Percentiles rank a stretch among this genome's conserved stretches.
These are phyloP conservation scores for Intubia oerlemansii DNA, from an alignment of 2,329 filamentous ascomycete species.

Conservation along the genomic window DNA sequence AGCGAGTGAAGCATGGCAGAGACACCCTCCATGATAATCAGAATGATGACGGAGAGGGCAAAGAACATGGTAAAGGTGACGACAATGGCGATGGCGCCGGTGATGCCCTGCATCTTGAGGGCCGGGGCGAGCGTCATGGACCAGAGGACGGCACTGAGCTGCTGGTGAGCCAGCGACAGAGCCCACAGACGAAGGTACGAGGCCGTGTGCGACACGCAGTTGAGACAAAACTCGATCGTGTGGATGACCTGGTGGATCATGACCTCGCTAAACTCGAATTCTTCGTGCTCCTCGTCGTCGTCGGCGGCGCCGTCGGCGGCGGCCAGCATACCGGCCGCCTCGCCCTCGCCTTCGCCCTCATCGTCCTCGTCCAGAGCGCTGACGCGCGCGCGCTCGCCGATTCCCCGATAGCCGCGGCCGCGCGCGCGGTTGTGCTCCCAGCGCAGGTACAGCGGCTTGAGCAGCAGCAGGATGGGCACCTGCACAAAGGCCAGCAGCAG, in stretches of 20 bases:
- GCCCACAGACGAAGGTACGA: slow-evolving; percentile 98
- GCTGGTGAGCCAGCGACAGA: slow-evolving; percentile 88
- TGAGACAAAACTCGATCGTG: slow-evolving; percentile 97
- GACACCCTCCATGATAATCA: slow-evolving; percentile 91
- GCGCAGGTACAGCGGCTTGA: slow-evolving; percentile 90
- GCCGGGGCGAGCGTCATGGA: slow-evolving; percentile 76
- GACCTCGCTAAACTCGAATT: slow-evolving; percentile 90
- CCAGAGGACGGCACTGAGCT: slow-evolving; percentile 90
- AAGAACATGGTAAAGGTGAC: slow-evolving; percentile 81
- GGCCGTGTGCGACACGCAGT: slow-evolving; percentile 96
- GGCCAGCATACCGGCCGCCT: slow-evolving; percentile 74
- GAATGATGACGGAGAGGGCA: slow-evolving; percentile 42
- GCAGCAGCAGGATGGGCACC: slow-evolving; percentile 75
- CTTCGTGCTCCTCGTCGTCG: slow-evolving; percentile 54
- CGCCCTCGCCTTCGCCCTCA: slow-evolving; percentile 34
- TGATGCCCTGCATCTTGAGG: slow-evolving; percentile 40
- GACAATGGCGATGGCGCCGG: slow-evolving; percentile 64
- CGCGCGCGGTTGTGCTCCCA: slow-evolving; percentile 83
- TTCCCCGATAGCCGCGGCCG: slow-evolving; percentile 74
- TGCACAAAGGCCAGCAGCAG: slow-evolving; percentile 66
- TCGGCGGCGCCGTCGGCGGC: slow-evolving; percentile 35
- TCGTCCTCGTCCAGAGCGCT: slow-evolving; percentile 81
- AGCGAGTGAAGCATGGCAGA: slow-evolving; percentile 80
- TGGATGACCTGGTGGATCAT: slow-evolving; percentile 99
- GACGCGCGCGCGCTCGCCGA: slow-evolving; percentile 73